Evolutionary conservation across 2,329 filamentous ascomycete genomes (phyloP).

Genomic region (Metarhizium robertsii): DNA sequence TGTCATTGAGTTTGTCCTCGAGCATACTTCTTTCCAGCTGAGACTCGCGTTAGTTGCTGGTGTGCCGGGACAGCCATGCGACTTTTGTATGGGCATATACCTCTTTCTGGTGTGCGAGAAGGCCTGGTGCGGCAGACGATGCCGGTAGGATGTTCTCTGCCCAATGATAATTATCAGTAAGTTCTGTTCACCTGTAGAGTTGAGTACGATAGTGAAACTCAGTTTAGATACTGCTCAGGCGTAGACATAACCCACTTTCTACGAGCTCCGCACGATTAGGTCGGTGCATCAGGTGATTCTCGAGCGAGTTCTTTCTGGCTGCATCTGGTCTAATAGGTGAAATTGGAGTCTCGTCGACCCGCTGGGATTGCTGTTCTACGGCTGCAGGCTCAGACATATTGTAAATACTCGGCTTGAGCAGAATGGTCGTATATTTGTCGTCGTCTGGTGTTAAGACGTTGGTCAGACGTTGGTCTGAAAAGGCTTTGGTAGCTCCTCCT

Average conservation of each 20-base stretch:
- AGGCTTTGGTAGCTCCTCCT: too few relatives aligned
- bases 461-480: too few relatives aligned
- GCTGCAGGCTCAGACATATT: constrained; percentile 18
- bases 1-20: constrained; percentile 77
- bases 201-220: not conserved
- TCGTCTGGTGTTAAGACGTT: too few relatives aligned
- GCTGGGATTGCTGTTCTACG: constrained; percentile 10
- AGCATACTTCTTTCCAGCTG: constrained; percentile 79
- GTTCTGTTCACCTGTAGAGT: not conserved
- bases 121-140: constrained; percentile 65
- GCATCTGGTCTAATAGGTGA: constrained; percentile 42
- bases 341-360: constrained; percentile 43
- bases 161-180: constrained; percentile 11
- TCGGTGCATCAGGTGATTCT: constrained; percentile 63
- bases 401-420: not conserved
- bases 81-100: constrained; percentile 21
- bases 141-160: constrained; percentile 79
- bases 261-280: constrained; percentile 69
- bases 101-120: constrained; percentile 74
- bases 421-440: not conserved
- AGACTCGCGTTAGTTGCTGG: not conserved
- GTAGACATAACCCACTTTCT: constrained; percentile 50
- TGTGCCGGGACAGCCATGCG: not conserved
- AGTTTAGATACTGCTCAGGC: not conserved
- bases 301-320: constrained; percentile 58